A percentile compares a stretch with the other conserved stretches of the same genome.
Conservation (phyloP, 805 yeast species). For the Wickerhamiella dianesei region DNA sequence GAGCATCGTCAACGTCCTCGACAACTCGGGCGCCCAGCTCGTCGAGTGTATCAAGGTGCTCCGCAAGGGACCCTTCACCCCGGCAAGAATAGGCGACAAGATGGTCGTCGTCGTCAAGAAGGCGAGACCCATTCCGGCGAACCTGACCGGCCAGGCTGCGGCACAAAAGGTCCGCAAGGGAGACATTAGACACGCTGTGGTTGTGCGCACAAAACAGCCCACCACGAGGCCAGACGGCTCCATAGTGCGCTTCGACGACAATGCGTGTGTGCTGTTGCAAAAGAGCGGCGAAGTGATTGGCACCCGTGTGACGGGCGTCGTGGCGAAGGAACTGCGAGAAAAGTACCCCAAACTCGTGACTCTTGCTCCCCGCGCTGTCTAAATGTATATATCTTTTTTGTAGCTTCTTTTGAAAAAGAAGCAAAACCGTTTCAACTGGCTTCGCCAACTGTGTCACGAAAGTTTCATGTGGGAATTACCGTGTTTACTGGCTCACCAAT, state of each 20-base stretch:
- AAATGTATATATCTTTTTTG: slow-evolving; percentile 2
- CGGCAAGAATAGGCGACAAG: slow-evolving; percentile 79
- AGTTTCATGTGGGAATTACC: no score
- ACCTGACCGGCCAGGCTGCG: slow-evolving; percentile 51
- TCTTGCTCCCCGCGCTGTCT: slow-evolving; percentile 76
- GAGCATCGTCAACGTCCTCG: slow-evolving; percentile 77
- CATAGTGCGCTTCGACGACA: slow-evolving; percentile 78
- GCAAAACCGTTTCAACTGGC: no score
- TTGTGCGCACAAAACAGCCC: slow-evolving; percentile 80
- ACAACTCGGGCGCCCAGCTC: slow-evolving; percentile 87
- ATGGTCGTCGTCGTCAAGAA: slow-evolving; percentile 89
- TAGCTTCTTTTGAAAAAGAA: no score
- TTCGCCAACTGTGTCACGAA: no score
- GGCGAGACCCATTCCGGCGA: slow-evolving; percentile 64
- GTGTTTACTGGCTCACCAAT: no score
- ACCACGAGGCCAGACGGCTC: slow-evolving; percentile 77
- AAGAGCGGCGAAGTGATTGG: slow-evolving; percentile 88
- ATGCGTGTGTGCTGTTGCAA: slow-evolving; percentile 90
- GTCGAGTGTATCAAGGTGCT: slow-evolving; percentile 94
- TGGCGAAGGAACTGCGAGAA: slow-evolving; percentile 78
- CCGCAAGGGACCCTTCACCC: slow-evolving; percentile 72
- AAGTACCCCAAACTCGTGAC: slow-evolving; percentile 75
- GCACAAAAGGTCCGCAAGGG: slow-evolving; percentile 76
- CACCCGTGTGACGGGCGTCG: slow-evolving; percentile 79
- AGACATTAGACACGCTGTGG: slow-evolving; percentile 89